A percentile compares a stretch with the other conserved stretches of the same genome.
Conservation (phyloP, 768 basidiomycete genomes). For the Kwoniella shandongensis region DNA sequence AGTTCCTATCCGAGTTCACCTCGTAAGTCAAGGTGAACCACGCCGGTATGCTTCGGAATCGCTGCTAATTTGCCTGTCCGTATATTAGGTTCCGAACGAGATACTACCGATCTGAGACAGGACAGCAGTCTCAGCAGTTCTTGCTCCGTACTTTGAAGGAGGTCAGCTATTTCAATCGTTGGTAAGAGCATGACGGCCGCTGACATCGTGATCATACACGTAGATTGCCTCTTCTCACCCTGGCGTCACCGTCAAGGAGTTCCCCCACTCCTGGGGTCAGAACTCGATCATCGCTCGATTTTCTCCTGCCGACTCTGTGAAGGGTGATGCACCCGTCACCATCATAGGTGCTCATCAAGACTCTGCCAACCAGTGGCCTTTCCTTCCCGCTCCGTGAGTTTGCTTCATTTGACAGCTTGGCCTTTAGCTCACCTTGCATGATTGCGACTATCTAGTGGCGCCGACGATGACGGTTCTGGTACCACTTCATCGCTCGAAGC, state of each 20-base stretch:
- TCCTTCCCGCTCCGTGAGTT: conserved; percentile 54
- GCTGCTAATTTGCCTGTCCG: background rate
- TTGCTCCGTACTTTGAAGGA: conserved; percentile 51
- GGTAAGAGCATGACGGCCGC: background rate
- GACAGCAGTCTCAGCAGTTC: conserved; percentile 53
- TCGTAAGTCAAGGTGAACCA: conserved; percentile 21
- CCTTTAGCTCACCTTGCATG: background rate
- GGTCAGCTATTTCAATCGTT: conserved; percentile 22
- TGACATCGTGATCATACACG: background rate
- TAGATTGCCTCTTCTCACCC: conserved; percentile 34
- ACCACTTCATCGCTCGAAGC: conserved; percentile 51
- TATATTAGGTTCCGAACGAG: conserved; percentile 50
- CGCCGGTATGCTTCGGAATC: too few species aligned
- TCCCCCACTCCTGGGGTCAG: conserved; percentile 66
- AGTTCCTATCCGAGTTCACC: conserved; percentile 42
- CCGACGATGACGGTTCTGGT: conserved; percentile 57
- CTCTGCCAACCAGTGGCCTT: conserved; percentile 55
- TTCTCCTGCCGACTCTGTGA: conserved; percentile 64
- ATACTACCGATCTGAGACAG: conserved; percentile 55
- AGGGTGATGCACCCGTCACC: conserved; percentile 49
- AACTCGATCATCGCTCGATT: conserved; percentile 58
- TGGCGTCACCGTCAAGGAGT: conserved; percentile 61
- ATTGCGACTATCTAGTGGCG: conserved; percentile 34
- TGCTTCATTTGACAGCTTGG: conserved; percentile 11
- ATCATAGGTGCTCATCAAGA: conserved; percentile 56